phyloP scores from a whole-genome alignment of 768 basidiomycete genomes.

The Hericium coralloides region DNA sequence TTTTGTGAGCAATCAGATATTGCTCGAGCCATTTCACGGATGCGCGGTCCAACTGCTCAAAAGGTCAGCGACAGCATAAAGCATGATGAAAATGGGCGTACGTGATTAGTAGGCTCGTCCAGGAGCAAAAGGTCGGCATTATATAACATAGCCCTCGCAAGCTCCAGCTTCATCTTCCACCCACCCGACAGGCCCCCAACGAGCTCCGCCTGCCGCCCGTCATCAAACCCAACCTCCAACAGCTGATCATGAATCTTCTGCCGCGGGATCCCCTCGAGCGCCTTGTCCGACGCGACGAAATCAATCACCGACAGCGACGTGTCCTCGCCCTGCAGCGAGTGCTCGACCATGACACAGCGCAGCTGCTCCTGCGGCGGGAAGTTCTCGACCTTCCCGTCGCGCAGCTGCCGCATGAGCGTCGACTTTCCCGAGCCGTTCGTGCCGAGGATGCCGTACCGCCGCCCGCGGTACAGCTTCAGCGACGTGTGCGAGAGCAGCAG shows the following conservation, averaged over 20 bases:
- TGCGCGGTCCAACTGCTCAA: constrained; percentile 56
- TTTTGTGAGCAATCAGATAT: constrained; percentile 72
- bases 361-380: constrained; percentile 86
- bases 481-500: constrained; percentile 91
- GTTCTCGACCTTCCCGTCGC: constrained; percentile 93
- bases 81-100: constrained; percentile 30
- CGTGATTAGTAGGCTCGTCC: constrained; percentile 94
- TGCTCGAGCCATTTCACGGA: constrained; percentile 91
- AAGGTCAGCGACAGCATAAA: constrained; percentile 9
- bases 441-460: constrained; percentile 91
- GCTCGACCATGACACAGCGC: constrained; percentile 94
- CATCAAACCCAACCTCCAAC: constrained; percentile 85
- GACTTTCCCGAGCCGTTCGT: constrained; percentile 96
- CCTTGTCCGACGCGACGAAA: constrained; percentile 81
- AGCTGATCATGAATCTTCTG: constrained; percentile 74
- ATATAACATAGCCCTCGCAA: constrained; percentile 94
- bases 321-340: constrained; percentile 93
- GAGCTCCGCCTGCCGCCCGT: constrained; percentile 69
- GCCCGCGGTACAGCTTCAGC: constrained; percentile 81
- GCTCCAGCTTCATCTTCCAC: constrained; percentile 99
- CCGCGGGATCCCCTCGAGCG: constrained; percentile 50
- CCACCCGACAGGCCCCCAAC: constrained; percentile 92
- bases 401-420: constrained; percentile 90
- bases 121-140: constrained; percentile 79
- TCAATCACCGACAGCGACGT: constrained; percentile 73